Base-by-base conservation (phyloP, 23 red algal species). In the Pyropia yezoensis region DNA sequence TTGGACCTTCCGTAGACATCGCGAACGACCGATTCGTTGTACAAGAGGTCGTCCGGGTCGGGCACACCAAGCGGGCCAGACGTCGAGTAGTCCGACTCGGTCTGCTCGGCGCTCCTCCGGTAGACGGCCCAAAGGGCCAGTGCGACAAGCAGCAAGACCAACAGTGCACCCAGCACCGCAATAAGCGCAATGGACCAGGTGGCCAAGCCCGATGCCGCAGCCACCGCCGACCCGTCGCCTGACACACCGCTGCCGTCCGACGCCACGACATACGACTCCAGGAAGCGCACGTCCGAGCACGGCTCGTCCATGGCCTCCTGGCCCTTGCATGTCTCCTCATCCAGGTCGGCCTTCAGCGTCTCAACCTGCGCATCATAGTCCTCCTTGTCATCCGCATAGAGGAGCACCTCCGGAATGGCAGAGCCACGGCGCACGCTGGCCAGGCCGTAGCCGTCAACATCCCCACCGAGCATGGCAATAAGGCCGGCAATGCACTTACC, bases 11-110 rank as follows among this genome's bases (percentile, higher is more conserved):
- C 81, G 71, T 86, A 86, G 24, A 76, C 74, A 33, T 86, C 81
- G 61, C 81, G 81, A n/a, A 86, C 81, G 65, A 86, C 74, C 51
- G 67, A 51, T 52, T 86, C 68, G 27, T 86, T 63, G 81, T 86
- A 86, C 81, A 86, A 45, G 69, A 75, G 49, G 49, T 86, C 70
- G n/a, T 62, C 73, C 23, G 81, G 81, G 27, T 76, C 70, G 30
- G 81, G 81, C 51, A 86, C 81, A 33, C 70, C 70, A 1, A 76
- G 70, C 45, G 81, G 81, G 17, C 81, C 81, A 1, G 70, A 75
- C 15, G 81, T 74, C 27, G 81, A 86, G 64, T 75, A 86, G 61
- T 75, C 70, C 24, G 57, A 58, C 62, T 86, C 81, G 1, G 70
- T 69, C 63, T 75, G 61, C 22, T 86, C 70, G 15, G 45, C 61